These are phyloP conservation scores for Tardiomyces depauwii DNA, from an alignment of 1,139 yeast genomes.

Conservation along the genomic window DNA sequence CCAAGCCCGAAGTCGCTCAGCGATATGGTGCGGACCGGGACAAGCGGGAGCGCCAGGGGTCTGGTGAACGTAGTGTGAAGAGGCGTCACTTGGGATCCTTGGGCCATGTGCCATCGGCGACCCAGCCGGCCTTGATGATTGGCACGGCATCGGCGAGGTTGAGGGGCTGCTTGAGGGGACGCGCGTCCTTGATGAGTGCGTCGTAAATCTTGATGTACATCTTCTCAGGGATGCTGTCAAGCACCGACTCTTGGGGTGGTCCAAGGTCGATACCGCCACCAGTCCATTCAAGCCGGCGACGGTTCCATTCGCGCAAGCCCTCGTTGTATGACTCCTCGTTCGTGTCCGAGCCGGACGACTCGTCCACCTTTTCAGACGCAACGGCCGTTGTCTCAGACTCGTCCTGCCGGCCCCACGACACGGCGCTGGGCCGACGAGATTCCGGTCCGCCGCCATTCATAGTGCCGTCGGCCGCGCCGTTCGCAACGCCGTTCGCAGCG, in stretches of 20 bases:
- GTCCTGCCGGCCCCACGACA: background rate
- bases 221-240: conserved; percentile 19
- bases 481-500: too few species aligned
- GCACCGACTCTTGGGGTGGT: conserved; percentile 10
- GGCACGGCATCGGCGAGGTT: conserved; percentile 42
- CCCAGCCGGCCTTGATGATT: conserved; percentile 55
- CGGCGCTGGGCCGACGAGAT: background rate
- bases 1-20: too few species aligned
- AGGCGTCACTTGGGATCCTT: conserved; percentile 7
- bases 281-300: conserved; percentile 14
- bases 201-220: conserved; percentile 33
- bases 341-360: background rate
- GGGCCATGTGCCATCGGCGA: conserved; percentile 31
- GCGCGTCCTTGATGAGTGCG: conserved; percentile 39
- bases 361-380: background rate
- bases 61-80: too few species aligned
- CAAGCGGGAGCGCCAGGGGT: too few species aligned
- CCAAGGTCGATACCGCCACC: conserved; percentile 9
- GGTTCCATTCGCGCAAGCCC: conserved; percentile 14
- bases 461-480: background rate
- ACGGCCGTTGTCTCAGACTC: background rate
- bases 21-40: too few species aligned
- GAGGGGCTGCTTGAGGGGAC: conserved; percentile 38
- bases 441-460: too few species aligned
- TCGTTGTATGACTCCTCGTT: conserved; percentile 11